Evolutionary conservation across 225 moss, liverwort and hornwort genomes (phyloP), one percentile per base, ranked within the genome.

Genomic region (Asterella californica): DNA sequence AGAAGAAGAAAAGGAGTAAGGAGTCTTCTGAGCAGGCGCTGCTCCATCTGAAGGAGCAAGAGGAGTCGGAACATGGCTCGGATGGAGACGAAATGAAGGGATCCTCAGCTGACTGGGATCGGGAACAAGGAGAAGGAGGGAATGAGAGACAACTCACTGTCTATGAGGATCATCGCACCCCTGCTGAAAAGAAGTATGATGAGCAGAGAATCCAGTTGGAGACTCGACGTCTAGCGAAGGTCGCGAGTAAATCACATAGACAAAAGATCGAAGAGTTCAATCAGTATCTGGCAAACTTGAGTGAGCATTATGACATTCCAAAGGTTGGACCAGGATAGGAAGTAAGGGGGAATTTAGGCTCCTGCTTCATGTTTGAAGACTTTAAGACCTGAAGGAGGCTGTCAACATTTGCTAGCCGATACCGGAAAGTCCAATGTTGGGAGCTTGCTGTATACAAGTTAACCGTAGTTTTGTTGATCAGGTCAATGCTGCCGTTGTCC

Each of bases 401-500:
- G 1, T 67, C 19, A 67, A 36, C 18, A 45, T 71, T 10, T 46
- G 45, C 0, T 45, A 2, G 24, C 34, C 0, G 46, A 46, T 45
- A 47, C 25, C 5, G 45, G 18, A 25, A 47, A 45, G 46, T 71
- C 24, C 47, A 46, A 24, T n/a, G 10, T 46, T 25, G n/a, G 18
- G 32, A 34, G 9, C 47, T n/a, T 8, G 19, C 25, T 70, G 4
- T 4, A 3, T 24, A 65, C 25, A 4, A 71, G 2, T 73, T 52
- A 46, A 70, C 50, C 2, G 5, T 73, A 15, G n/a, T 77, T 30
- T 15, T 64, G 25, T 64, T 64, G 21, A 78, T 36, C 83, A 99
- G 97, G 97, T 99, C 32, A 99, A 97, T 78, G 94, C 97, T 6
- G 97, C 90, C 19, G 86, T 94, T 76, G 97, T 99, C 49, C 81